These are phyloP conservation scores for Pleurotus eryngii DNA, from an alignment of 768 basidiomycete genomes.

Conservation along the genomic window DNA sequence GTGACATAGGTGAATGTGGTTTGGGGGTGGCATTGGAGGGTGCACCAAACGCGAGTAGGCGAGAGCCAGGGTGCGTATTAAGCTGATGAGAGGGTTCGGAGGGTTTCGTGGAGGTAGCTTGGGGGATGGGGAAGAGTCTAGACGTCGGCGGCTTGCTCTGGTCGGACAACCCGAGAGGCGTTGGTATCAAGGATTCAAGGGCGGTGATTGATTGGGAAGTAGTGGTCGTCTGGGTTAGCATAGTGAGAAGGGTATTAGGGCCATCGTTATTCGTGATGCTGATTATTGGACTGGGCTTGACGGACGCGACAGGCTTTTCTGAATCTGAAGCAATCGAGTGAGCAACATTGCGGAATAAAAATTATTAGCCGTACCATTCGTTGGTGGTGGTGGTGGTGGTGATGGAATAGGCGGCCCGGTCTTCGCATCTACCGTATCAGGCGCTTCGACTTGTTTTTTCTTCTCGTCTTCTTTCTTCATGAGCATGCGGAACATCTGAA, in stretches of 20 bases:
- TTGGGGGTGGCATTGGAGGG: conserved; percentile 18
- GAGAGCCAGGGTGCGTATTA: conserved; percentile 49
- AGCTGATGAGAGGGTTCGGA: conserved; percentile 26
- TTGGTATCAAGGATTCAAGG: neutral
- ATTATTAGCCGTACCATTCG: neutral
- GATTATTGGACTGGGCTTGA: neutral
- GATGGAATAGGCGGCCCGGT: neutral
- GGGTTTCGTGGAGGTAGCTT: conserved; percentile 2
- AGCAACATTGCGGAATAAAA: neutral
- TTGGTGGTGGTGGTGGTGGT: neutral
- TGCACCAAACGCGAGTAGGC: conserved; percentile 43
- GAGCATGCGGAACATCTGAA: conserved; percentile 77
- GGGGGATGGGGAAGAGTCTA: conserved; percentile 8
- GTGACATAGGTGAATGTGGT: conserved; percentile 1
- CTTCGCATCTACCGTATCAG: conserved; percentile 9
- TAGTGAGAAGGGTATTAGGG: conserved; percentile 5
- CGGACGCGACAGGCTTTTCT: neutral
- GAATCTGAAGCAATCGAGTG: neutral
- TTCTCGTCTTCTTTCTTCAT: conserved; percentile 75
- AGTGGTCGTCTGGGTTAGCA: neutral
- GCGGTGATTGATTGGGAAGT: neutral
- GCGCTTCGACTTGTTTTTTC: conserved; percentile 27
- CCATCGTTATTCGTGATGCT: conserved; percentile 9
- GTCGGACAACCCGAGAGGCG: neutral
- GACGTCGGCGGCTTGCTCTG: conserved; percentile 1